Evolutionary conservation across 495 filamentous ascomycete genomes (phyloP).

Genomic region (Trichoderma asperelloides): DNA sequence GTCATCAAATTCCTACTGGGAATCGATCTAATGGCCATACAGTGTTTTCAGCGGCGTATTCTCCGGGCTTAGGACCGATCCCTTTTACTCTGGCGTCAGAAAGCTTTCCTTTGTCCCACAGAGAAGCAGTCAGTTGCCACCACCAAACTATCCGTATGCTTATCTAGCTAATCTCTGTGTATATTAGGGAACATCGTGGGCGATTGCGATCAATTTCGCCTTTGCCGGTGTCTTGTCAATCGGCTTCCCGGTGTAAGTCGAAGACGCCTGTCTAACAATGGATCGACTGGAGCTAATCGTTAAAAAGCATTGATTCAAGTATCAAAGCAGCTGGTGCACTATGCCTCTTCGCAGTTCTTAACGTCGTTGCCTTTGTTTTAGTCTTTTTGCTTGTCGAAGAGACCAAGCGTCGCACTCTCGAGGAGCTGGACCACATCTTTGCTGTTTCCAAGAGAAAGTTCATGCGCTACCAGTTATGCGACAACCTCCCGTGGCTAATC

Average conservation of each 20-base stretch:
- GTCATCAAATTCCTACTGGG: background rate
- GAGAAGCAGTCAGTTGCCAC: slow-evolving; percentile 20
- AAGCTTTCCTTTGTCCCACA: slow-evolving; percentile 27
- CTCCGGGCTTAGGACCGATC: slow-evolving; percentile 25
- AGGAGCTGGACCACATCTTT: slow-evolving; percentile 25
- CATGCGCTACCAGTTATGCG: slow-evolving; percentile 18
- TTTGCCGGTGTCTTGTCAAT: slow-evolving; percentile 30
- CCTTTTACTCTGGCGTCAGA: slow-evolving; percentile 27
- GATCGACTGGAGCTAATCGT: background rate
- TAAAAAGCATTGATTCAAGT: slow-evolving; percentile 15
- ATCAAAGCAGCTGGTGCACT: slow-evolving; percentile 14
- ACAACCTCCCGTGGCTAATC: slow-evolving; percentile 24
- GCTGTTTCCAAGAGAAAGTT: slow-evolving; percentile 22
- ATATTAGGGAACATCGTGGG: slow-evolving; percentile 23
- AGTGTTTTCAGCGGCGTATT: slow-evolving; percentile 26
- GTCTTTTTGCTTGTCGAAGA: slow-evolving; percentile 26
- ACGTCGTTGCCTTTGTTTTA: slow-evolving; percentile 23
- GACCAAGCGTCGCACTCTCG: slow-evolving; percentile 22
- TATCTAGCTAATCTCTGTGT: background rate
- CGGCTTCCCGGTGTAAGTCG: slow-evolving; percentile 20
- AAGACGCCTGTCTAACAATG: background rate
- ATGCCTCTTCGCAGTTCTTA: slow-evolving; percentile 20
- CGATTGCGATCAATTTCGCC: slow-evolving; percentile 24
- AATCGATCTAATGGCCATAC: background rate
- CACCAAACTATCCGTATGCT: background rate